Evolutionary conservation across 225 moss, liverwort and hornwort genomes (phyloP).

Genomic region (Antitrichia curtipendula): DNA sequence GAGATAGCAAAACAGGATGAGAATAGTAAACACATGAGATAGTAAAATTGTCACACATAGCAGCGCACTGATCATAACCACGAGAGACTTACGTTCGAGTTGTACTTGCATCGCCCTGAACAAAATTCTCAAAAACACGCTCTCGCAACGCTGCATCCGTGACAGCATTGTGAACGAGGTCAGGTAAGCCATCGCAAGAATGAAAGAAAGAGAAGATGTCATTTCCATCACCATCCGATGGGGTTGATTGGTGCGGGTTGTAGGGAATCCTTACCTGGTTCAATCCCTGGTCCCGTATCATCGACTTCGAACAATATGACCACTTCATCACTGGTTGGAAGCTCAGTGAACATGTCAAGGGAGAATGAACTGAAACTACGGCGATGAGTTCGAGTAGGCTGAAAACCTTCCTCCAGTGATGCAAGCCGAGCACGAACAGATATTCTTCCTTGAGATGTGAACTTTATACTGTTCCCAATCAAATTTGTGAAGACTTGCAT

Average conservation of each 20-base stretch:
- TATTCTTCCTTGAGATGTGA: constrained; percentile 55
- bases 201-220: neutral
- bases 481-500: constrained; percentile 81
- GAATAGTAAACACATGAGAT: neutral
- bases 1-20: neutral
- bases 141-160: constrained; percentile 49
- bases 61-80: neutral
- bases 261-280: constrained; percentile 26
- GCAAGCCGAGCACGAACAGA: constrained; percentile 60
- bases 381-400: constrained; percentile 15
- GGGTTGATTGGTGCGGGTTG: neutral
- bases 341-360: constrained; percentile 36
- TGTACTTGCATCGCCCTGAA: constrained; percentile 72
- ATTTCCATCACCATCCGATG: neutral
- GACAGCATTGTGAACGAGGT: constrained; percentile 18
- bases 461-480: constrained; percentile 77
- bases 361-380: constrained; percentile 48
- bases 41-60: neutral
- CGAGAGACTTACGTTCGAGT: constrained; percentile 59
- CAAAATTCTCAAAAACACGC: constrained; percentile 76
- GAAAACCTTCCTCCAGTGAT: constrained; percentile 2
- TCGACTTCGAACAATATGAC: constrained; percentile 71
- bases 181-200: neutral
- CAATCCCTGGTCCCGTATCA: constrained; percentile 71
- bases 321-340: constrained; percentile 27